Evolutionary conservation across 2,329 filamentous ascomycete species (phyloP).

Genomic region (Talaromyces sp.): DNA sequence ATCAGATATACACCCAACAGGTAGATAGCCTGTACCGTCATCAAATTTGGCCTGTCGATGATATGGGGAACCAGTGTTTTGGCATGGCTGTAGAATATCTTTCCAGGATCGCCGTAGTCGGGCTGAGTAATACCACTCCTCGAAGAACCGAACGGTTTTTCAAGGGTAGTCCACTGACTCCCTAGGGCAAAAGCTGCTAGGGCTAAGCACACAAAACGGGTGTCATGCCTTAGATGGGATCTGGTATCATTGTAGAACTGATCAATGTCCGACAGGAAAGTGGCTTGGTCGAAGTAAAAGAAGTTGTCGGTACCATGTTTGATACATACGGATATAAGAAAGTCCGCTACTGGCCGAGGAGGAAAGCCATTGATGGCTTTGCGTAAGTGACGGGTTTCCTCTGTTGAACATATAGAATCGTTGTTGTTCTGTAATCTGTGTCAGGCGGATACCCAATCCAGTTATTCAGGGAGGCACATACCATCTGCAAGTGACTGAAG

Average conservation of each 20-base stretch:
- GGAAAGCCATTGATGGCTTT: background rate
- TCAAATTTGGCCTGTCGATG: constrained; percentile 32
- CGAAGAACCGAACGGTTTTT: background rate
- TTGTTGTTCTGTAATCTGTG: background rate
- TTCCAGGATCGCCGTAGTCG: constrained; percentile 26
- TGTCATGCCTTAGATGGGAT: constrained; percentile 24
- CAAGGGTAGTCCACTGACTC: background rate
- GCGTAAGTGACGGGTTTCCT: background rate
- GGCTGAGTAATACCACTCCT: constrained; percentile 21
- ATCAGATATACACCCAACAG: constrained; percentile 36
- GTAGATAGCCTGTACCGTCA: constrained; percentile 34
- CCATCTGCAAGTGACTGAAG: background rate
- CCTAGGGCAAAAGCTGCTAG: background rate
- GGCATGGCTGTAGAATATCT: constrained; percentile 31
- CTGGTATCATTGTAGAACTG: background rate
- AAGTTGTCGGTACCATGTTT: background rate
- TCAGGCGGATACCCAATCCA: background rate
- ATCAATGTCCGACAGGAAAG: background rate
- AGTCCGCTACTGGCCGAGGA: background rate
- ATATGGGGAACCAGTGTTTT: constrained; percentile 32
- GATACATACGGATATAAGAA: background rate
- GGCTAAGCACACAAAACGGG: constrained; percentile 24
- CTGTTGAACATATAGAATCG: background rate
- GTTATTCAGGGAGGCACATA: background rate
- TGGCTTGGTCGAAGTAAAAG: constrained; percentile 1